Base-by-base conservation (phyloP, 495 filamentous ascomycete genomes). In the Opeltia flavorubescens region DNA sequence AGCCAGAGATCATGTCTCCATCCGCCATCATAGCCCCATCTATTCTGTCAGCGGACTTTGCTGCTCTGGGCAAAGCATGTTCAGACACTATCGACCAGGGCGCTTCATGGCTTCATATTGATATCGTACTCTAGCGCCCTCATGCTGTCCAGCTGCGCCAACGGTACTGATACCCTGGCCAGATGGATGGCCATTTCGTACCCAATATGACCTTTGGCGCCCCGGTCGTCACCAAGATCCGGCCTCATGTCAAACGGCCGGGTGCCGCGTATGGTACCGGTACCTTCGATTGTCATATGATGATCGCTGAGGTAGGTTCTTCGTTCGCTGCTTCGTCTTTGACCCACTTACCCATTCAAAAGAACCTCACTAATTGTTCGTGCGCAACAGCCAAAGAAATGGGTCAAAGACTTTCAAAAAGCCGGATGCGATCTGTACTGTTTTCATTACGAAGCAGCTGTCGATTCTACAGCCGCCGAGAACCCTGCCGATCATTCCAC, bases 241-340 rank as follows among this genome's bases (percentile, higher is more conserved):
- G 91, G 30, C 71, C 74, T 31, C 81, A 93, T 56, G 87, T 98
- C 46, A 78, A 80, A 35, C 68, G 73, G 21, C 81, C 74, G 2
- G 61, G 55, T 34, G 51, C 64, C 48, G 65, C 68, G 29, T 63
- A 77, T 52, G 84, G 81, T 3, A 81, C 77, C 56, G 91, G 91
- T 21, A 95, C 91, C 24, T 98, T 98, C 57, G 91, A 98, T 65
- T 98, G 91, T 75, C 91, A 98, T 63, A 96, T 98, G 93, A 98
- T 98, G 91, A 94, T 98, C 56, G 80, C 83, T 55, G 91, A 98
- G 84, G 88, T 91, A 72, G 36, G 50, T 47, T 46, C 18, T 39
- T 7, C 4, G 40, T 48, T 27, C 30, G 52, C 36, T 25, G 43
- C 45, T n/a, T 17, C 11, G 28, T 21, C 25, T 23, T 17, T n/a